Conservation (phyloP, 2,329 filamentous ascomycete genomes). For the Stemphylium lycopersici region DNA sequence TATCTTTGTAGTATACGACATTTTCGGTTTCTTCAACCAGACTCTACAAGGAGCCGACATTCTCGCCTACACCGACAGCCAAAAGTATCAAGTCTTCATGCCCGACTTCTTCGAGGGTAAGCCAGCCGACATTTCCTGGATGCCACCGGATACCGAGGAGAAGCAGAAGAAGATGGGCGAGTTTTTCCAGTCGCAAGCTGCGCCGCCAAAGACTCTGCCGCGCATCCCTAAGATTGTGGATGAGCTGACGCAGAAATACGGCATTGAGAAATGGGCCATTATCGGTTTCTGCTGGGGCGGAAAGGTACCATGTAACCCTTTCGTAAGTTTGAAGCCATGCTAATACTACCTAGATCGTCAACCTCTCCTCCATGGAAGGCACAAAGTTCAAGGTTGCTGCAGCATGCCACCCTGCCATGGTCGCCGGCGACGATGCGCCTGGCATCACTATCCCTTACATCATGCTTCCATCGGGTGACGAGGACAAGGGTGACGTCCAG, state of each 20-base stretch:
- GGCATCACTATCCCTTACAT: conserved; percentile 63
- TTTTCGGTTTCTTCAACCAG: conserved; percentile 69
- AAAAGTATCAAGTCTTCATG: conserved; percentile 84
- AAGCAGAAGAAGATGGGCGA: conserved; percentile 65
- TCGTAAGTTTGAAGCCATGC: background rate
- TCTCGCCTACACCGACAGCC: conserved; percentile 63
- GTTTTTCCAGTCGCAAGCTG: conserved; percentile 64
- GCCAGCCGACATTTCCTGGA: conserved; percentile 68
- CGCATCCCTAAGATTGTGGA: conserved; percentile 62
- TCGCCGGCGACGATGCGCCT: conserved; percentile 63
- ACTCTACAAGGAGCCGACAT: conserved; percentile 69
- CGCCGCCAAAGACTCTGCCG: conserved; percentile 63
- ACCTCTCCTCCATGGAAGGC: conserved; percentile 57
- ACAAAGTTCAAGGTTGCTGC: conserved; percentile 64
- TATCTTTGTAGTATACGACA: conserved; percentile 66
- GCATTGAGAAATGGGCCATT: conserved; percentile 64
- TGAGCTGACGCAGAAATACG: conserved; percentile 56
- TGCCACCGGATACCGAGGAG: conserved; percentile 65
- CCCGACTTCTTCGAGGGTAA: conserved; percentile 88
- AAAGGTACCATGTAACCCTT: conserved; percentile 47
- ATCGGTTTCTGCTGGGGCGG: conserved; percentile 68
- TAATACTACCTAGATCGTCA: conserved; percentile 57
- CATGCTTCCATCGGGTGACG: conserved; percentile 64
- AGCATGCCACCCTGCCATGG: conserved; percentile 65
- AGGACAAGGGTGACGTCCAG: conserved; percentile 59